These are phyloP conservation scores for Rhodotorula sphaerocarpa DNA, from an alignment of 768 basidiomycete genomes.

Conservation along the genomic window DNA sequence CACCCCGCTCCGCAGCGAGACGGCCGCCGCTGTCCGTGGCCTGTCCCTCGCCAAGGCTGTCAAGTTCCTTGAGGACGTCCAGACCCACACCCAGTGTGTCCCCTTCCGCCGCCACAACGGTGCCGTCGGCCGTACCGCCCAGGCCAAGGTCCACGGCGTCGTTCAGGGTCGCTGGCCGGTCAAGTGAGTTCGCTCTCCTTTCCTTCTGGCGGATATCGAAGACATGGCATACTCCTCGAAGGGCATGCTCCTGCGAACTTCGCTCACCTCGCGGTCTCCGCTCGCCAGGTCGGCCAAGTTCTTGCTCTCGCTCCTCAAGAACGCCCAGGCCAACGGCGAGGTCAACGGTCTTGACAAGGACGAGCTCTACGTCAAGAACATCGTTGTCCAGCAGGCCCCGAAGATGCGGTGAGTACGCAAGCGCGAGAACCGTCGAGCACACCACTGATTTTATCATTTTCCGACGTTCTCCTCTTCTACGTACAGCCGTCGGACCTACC, in stretches of 20 bases:
- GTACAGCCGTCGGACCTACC: slow-evolving; percentile 98
- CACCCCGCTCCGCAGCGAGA: slow-evolving; percentile 50
- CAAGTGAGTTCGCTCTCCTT: slow-evolving; percentile 56
- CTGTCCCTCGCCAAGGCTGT: slow-evolving; percentile 91
- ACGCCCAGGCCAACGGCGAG: slow-evolving; percentile 97
- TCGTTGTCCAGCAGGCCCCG: slow-evolving; percentile 96
- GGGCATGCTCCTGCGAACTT: too few relatives aligned
- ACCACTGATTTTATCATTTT: slow-evolving; percentile 2
- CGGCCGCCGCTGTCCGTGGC: slow-evolving; percentile 85
- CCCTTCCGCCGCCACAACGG: slow-evolving; percentile 94
- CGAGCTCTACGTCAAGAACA: slow-evolving; percentile 88
- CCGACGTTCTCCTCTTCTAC: slow-evolving; percentile 46
- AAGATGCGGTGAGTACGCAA: slow-evolving; percentile 47
- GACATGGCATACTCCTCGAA: too few relatives aligned
- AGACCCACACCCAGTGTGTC: slow-evolving; percentile 92
- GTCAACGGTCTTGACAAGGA: slow-evolving; percentile 91
- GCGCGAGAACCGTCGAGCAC: too few relatives aligned
- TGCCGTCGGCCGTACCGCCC: slow-evolving; percentile 54
- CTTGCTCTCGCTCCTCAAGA: slow-evolving; percentile 89
- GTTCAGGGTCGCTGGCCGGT: slow-evolving; percentile 90
- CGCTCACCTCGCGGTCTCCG: too few relatives aligned
- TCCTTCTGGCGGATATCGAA: not conserved
- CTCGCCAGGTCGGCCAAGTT: slow-evolving; percentile 64
- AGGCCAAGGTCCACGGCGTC: slow-evolving; percentile 39
- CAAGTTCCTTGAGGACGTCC: slow-evolving; percentile 81